Conservation (phyloP, 2,329 filamentous ascomycete genomes). For the Paecilomyces niveus region DNA sequence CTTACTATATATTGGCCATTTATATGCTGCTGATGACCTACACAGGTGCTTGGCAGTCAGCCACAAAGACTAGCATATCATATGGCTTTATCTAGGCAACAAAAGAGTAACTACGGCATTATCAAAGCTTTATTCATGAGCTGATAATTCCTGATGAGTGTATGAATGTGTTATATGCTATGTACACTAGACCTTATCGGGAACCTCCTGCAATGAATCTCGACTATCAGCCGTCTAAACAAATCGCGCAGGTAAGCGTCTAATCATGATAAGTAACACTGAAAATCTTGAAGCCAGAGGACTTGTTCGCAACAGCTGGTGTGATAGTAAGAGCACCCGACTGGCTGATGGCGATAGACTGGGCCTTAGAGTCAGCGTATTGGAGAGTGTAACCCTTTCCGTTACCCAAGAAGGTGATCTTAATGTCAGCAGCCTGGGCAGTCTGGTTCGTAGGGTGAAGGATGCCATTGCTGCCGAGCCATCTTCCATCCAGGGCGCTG, state of each 20-base stretch:
- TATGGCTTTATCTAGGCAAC: too few relatives aligned
- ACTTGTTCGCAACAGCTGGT: not conserved
- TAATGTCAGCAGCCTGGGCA: constrained; percentile 19
- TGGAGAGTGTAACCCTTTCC: constrained; percentile 28
- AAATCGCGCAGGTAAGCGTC: not conserved
- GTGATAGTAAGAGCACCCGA: not conserved
- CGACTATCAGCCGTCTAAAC: not conserved
- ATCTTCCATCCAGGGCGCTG: constrained; percentile 35
- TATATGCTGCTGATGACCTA: too few relatives aligned
- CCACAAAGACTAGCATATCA: too few relatives aligned
- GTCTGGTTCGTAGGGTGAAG: constrained; percentile 13
- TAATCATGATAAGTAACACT: constrained; percentile 27
- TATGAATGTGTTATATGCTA: too few relatives aligned
- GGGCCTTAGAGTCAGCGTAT: constrained; percentile 15
- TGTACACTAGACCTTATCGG: too few relatives aligned
- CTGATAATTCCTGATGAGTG: too few relatives aligned
- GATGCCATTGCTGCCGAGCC: constrained; percentile 19
- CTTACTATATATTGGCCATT: too few relatives aligned
- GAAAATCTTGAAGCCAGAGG: constrained; percentile 19
- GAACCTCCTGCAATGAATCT: not conserved
- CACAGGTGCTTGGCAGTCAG: too few relatives aligned
- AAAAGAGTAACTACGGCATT: too few relatives aligned
- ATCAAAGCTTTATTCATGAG: too few relatives aligned
- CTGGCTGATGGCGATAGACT: constrained; percentile 13
- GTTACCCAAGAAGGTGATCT: constrained; percentile 27